These are phyloP conservation scores for Pseudoturritis turrita DNA, from an alignment of 345 rosid genomes.

Conservation along the genomic window DNA sequence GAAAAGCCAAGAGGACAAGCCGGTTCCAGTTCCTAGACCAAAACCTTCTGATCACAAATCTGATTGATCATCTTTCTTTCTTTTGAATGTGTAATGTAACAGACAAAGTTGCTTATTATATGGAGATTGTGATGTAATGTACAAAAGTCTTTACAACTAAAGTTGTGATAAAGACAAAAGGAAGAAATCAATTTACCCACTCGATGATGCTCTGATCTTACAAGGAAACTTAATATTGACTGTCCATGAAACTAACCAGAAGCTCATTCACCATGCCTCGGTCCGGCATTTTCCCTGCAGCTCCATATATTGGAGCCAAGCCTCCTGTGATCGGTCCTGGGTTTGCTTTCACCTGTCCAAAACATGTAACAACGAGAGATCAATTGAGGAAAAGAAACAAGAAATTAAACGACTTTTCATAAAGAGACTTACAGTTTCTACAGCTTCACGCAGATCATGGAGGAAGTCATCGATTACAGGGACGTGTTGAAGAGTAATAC, in stretches of 20 bases:
- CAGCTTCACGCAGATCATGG: constrained; percentile 64
- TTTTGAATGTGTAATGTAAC: constrained; percentile 1
- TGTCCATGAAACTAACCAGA: constrained; percentile 81
- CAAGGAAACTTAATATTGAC: constrained; percentile 43
- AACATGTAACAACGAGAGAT: background rate
- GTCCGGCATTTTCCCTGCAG: constrained; percentile 85
- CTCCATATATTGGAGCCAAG: constrained; percentile 88
- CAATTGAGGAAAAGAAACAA: background rate
- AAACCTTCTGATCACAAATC: constrained; percentile 42
- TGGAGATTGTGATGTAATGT: background rate
- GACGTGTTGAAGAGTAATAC: constrained; percentile 87
- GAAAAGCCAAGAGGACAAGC: constrained; percentile 58
- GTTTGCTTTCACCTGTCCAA: constrained; percentile 60
- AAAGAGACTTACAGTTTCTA: constrained; percentile 55
- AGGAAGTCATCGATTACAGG: constrained; percentile 57
- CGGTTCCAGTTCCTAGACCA: constrained; percentile 28
- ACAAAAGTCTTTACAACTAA: too few relatives aligned
- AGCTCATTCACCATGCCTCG: constrained; percentile 80
- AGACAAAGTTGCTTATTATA: background rate
- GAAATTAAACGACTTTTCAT: background rate
- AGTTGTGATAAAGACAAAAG: too few relatives aligned
- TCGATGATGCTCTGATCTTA: background rate
- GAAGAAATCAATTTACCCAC: background rate
- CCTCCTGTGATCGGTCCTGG: constrained; percentile 90
- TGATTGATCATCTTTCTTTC: constrained; percentile 31